Evolutionary conservation across 805 yeast species (phyloP).

Genomic region (Torulaspora delbrueckii): DNA sequence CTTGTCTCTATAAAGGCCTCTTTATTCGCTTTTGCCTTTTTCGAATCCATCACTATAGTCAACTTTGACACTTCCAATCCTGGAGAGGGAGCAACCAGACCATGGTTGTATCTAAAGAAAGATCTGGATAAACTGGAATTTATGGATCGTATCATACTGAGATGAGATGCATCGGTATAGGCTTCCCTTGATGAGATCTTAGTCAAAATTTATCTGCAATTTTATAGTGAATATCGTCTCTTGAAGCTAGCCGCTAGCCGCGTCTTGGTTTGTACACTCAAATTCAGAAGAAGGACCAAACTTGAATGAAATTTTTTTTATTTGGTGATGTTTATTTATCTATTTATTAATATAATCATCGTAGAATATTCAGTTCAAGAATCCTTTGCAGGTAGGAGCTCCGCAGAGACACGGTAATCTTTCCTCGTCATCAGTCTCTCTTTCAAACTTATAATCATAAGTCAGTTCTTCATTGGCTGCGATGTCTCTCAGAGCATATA

Average conservation of each 20-base stretch:
- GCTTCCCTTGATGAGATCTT: background rate
- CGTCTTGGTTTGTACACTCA: background rate
- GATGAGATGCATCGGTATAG: background rate
- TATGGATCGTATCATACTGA: conserved; percentile 1
- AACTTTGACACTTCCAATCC: conserved; percentile 11
- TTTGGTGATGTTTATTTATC: background rate
- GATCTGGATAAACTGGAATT: background rate
- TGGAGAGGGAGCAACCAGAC: background rate
- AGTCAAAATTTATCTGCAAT: background rate
- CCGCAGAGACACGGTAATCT: conserved; percentile 93
- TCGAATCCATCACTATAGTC: conserved; percentile 6
- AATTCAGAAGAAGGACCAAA: background rate
- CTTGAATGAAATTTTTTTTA: background rate
- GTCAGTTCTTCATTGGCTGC: conserved; percentile 89
- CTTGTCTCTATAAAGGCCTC: conserved; percentile 2
- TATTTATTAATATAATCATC: background rate
- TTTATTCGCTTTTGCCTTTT: background rate
- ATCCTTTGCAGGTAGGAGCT: conserved; percentile 90
- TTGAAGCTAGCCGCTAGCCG: background rate
- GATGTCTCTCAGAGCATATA: conserved; percentile 85
- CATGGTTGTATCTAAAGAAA: conserved; percentile 4
- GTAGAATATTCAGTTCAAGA: conserved; percentile 49
- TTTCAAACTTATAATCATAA: conserved; percentile 91
- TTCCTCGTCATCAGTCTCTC: conserved; percentile 83
- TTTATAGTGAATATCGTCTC: background rate